phyloP scores from a whole-genome alignment of 148 eudicot genomes.

The Simmondsia chinensis region DNA sequence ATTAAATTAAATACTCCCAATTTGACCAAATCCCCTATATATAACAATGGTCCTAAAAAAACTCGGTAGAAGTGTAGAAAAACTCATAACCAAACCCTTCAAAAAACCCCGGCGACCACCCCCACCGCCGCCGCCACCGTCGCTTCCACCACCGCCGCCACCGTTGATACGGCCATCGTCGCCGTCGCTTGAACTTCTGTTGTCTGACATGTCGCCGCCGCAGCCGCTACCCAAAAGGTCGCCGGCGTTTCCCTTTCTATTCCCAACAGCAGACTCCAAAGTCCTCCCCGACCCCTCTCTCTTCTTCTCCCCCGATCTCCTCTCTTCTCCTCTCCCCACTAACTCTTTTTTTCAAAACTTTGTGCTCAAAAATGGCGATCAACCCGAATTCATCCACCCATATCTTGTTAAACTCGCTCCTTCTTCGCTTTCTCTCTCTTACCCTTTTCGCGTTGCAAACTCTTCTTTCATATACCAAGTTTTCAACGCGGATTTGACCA shows the following conservation, averaged over 20 bases:
- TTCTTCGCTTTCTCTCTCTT: constrained; percentile 55
- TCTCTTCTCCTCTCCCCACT: constrained; percentile 66
- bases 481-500: constrained; percentile 64
- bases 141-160: not conserved
- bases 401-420: constrained; percentile 57
- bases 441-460: constrained; percentile 54
- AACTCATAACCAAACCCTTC: constrained; percentile 27
- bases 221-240: constrained; percentile 1
- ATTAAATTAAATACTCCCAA: not conserved
- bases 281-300: constrained; percentile 74
- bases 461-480: constrained; percentile 48
- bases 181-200: no score
- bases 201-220: no score
- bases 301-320: constrained; percentile 53
- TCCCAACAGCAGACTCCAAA: constrained; percentile 43
- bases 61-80: constrained; percentile 18
- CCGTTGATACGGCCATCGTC: constrained; percentile 5
- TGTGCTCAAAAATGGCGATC: constrained; percentile 78
- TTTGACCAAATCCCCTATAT: not conserved
- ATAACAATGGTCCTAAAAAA: constrained; percentile 30
- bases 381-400: constrained; percentile 87
- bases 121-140: constrained; percentile 5
- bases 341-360: constrained; percentile 91
- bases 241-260: constrained; percentile 26
- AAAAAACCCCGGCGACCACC: constrained; percentile 16